Evolutionary conservation across 2,329 filamentous ascomycete species (phyloP).

Genomic region (Coniella vitis): DNA sequence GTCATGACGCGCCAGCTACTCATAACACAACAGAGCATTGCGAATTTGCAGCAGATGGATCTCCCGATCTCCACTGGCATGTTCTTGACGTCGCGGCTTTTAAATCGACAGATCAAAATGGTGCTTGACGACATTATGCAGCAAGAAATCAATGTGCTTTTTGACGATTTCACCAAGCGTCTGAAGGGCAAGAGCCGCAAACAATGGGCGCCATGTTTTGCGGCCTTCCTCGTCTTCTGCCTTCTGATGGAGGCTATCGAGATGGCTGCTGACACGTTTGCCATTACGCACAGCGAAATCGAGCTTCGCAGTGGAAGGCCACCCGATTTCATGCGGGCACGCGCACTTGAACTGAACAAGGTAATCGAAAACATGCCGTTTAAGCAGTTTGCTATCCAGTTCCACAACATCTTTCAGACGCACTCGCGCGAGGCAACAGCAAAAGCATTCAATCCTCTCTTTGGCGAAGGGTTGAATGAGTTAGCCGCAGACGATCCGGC

Average conservation of each 20-base stretch:
- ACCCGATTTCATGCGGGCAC: conserved; percentile 32
- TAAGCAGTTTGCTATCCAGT: conserved; percentile 53
- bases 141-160: conserved; percentile 44
- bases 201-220: conserved; percentile 51
- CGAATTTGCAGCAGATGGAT: conserved; percentile 33
- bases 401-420: conserved; percentile 54
- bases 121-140: conserved; percentile 49
- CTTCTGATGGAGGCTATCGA: conserved; percentile 54
- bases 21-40: conserved; percentile 38
- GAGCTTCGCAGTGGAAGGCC: conserved; percentile 31
- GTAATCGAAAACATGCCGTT: conserved; percentile 54
- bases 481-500: conserved; percentile 40
- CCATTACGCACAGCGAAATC: conserved; percentile 45
- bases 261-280: conserved; percentile 45
- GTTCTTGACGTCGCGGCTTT: conserved; percentile 45
- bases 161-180: conserved; percentile 44
- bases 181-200: conserved; percentile 47
- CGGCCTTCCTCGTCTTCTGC: conserved; percentile 49
- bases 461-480: conserved; percentile 35
- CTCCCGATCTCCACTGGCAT: conserved; percentile 37
- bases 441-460: conserved; percentile 49
- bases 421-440: conserved; percentile 41
- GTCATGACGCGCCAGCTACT: conserved; percentile 49
- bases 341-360: conserved; percentile 39
- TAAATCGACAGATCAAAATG: conserved; percentile 50